Evolutionary conservation across 2,329 filamentous ascomycete species (phyloP).

Genomic region (Graphilbum sp.): DNA sequence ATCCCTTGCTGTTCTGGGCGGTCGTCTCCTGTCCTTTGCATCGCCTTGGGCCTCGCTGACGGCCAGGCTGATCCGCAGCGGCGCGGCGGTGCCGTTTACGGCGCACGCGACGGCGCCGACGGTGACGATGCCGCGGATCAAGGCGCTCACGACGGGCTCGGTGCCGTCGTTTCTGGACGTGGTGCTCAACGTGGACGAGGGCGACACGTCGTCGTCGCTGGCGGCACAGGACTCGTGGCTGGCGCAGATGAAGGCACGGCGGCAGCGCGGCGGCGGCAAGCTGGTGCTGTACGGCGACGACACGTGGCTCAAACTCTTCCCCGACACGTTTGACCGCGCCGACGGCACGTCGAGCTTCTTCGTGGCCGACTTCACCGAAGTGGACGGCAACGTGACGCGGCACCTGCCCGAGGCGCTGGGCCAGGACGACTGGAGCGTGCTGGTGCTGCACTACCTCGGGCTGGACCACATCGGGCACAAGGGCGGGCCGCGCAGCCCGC

Average conservation of each 20-base stretch:
- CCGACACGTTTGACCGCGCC: slow-evolving; percentile 65
- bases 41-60: not conserved
- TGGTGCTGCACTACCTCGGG: slow-evolving; percentile 91
- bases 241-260: slow-evolving; percentile 77
- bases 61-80: slow-evolving; percentile 62
- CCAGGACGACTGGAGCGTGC: slow-evolving; percentile 72
- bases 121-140: slow-evolving; percentile 94
- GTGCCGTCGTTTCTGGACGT: slow-evolving; percentile 97
- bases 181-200: slow-evolving; percentile 91
- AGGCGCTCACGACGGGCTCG: slow-evolving; percentile 92
- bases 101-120: slow-evolving; percentile 93
- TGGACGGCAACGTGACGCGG: slow-evolving; percentile 92
- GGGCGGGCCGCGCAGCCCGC: slow-evolving; percentile 63
- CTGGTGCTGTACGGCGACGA: slow-evolving; percentile 95
- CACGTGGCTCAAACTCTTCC: slow-evolving; percentile 96
- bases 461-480: slow-evolving; percentile 98
- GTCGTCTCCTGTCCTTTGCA: no score
- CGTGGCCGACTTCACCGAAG: slow-evolving; percentile 96
- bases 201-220: slow-evolving; percentile 76
- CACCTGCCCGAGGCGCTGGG: slow-evolving; percentile 65
- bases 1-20: no score
- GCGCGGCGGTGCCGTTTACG: slow-evolving; percentile 79
- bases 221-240: slow-evolving; percentile 90
- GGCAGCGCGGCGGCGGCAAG: slow-evolving; percentile 49
- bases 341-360: slow-evolving; percentile 98